Evolutionary conservation across 257 asterid genomes (phyloP), one percentile per base, ranked within the genome.

Genomic region (Nemophila menziesii): DNA sequence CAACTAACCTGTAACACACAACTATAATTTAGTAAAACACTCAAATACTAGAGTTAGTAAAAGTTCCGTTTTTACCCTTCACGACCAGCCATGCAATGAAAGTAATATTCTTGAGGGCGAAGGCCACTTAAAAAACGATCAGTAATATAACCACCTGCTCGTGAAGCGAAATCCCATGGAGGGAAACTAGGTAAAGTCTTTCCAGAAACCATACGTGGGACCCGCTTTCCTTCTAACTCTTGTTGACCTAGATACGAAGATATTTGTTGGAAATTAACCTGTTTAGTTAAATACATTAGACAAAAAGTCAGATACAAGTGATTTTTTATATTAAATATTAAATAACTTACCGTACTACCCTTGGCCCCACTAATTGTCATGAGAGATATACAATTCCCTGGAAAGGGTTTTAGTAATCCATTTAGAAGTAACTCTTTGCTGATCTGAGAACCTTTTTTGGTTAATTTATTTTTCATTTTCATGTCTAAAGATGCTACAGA

Each of bases 1-100:
- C 98, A 51, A 89, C 98, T 52, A 89, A 69, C 68, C 98, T 89
- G 78, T 60, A 40, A 44, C 58, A n/a, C n/a, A n/a, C n/a, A n/a
- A n/a, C n/a, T n/a, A n/a, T n/a, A n/a, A n/a, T n/a, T n/a, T n/a
- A n/a, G n/a, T n/a, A n/a, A n/a, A n/a, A n/a, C n/a, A n/a, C n/a
- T n/a, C n/a, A n/a, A n/a, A n/a, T n/a, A n/a, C n/a, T n/a, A n/a
- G n/a, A n/a, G n/a, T n/a, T n/a, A n/a, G n/a, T 29, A 13, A 29
- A 29, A 3, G 7, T 7, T 24, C 12, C n/a, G n/a, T n/a, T 21
- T 51, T 68, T 84, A 89, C 98, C 98, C 98, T 69, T 89, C 98
- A 23, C 98, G 94, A 52, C 98, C 98, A 64, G 98, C 98, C 98
- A 89, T 89, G 80, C 98, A 89, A 64, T 89, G 98, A 63, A 89